Conservation (phyloP, 2,329 filamentous ascomycete genomes). For the Elsinoe fawcettii region DNA sequence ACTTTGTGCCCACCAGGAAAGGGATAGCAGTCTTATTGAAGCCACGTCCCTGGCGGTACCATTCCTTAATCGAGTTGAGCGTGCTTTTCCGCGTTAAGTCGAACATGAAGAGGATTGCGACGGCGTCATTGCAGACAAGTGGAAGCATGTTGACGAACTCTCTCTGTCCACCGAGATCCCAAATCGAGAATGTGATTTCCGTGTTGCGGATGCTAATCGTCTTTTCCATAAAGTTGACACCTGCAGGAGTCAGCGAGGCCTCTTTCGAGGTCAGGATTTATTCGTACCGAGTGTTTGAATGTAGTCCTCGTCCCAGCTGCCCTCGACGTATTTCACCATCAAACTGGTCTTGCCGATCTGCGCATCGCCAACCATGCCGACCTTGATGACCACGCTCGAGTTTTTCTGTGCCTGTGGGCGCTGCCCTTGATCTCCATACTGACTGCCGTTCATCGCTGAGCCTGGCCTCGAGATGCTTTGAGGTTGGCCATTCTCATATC, state of each 20-base stretch:
- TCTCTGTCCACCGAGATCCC: slow-evolving; percentile 94
- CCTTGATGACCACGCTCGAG: slow-evolving; percentile 86
- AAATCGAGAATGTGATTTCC: slow-evolving; percentile 98
- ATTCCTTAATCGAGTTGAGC: slow-evolving; percentile 98
- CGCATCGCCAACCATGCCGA: slow-evolving; percentile 98
- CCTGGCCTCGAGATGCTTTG: slow-evolving; percentile 36
- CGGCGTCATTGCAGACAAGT: slow-evolving; percentile 97
- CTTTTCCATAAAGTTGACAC: slow-evolving; percentile 99
- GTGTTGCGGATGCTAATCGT: slow-evolving; percentile 99
- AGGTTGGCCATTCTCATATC: slow-evolving; percentile 28
- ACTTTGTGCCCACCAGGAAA: slow-evolving; percentile 94
- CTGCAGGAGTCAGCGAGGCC: slow-evolving; percentile 33
- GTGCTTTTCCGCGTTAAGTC: slow-evolving; percentile 97
- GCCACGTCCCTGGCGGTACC: slow-evolving; percentile 93
- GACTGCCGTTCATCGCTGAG: slow-evolving; percentile 20
- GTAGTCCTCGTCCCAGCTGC: slow-evolving; percentile 99
- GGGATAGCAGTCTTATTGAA: slow-evolving; percentile 99
- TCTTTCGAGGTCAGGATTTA: background rate
- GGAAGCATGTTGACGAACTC: slow-evolving; percentile 99
- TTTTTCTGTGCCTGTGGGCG: slow-evolving; percentile 41
- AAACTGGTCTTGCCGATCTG: slow-evolving; percentile 98
- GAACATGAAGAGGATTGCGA: slow-evolving; percentile 99
- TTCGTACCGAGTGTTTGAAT: slow-evolving; percentile 84
- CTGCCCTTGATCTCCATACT: slow-evolving; percentile 27
- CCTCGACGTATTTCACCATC: slow-evolving; percentile 99